phyloP scores from a whole-genome alignment of 2,329 filamentous ascomycete genomes.

The Fusarium guadeloupense region DNA sequence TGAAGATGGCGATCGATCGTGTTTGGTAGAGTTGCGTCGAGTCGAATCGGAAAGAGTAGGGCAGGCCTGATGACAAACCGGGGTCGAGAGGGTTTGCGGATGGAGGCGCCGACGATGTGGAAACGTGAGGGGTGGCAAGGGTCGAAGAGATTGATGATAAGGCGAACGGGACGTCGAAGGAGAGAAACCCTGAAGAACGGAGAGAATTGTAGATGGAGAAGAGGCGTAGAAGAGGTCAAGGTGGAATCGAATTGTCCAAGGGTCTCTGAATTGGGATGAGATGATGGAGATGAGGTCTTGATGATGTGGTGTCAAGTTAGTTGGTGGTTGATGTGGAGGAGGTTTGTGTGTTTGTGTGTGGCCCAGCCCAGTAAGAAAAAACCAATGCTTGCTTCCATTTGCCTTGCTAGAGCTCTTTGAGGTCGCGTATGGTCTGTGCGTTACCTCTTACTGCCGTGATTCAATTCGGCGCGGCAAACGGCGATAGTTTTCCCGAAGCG shows the following conservation, averaged over 20 bases:
- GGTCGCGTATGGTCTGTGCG: conserved; percentile 25
- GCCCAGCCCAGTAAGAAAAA: conserved; percentile 26
- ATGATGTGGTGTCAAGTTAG: conserved; percentile 33
- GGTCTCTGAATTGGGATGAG: conserved; percentile 26
- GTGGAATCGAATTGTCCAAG: conserved; percentile 11
- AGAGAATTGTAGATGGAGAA: conserved; percentile 16
- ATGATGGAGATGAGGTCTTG: conserved; percentile 30
- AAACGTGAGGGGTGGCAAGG: conserved; percentile 39
- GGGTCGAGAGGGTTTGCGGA: conserved; percentile 35
- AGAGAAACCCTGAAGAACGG: conserved; percentile 21
- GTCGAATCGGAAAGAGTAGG: conserved; percentile 28
- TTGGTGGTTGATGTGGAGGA: conserved; percentile 22
- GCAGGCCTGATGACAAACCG: conserved; percentile 39
- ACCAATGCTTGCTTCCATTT: not conserved
- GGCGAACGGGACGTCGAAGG: conserved; percentile 19
- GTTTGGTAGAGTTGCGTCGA: conserved; percentile 20
- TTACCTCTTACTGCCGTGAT: conserved; percentile 7
- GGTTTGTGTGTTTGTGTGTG: conserved; percentile 15
- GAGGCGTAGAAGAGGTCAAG: conserved; percentile 14
- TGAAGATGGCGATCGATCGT: conserved; percentile 28
- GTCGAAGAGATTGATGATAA: conserved; percentile 29
- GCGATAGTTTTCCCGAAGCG: conserved; percentile 33
- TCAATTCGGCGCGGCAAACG: conserved; percentile 20
- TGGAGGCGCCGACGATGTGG: conserved; percentile 32
- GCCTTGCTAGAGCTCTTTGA: conserved; percentile 8